Conservation (phyloP, 352 stramenopile species). For the Phytophthora citricola region DNA sequence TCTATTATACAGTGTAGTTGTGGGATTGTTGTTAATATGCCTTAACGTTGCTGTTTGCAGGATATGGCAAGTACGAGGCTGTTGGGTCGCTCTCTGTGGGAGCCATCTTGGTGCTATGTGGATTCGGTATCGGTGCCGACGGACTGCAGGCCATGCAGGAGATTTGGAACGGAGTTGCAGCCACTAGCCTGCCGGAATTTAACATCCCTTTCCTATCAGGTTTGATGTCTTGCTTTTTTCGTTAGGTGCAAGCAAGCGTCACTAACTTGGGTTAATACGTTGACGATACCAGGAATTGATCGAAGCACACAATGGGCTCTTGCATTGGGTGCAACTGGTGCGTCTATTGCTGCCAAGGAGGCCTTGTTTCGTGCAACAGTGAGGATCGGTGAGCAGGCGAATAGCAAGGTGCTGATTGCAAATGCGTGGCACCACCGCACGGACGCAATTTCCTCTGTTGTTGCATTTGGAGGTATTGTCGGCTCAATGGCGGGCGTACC, state of each 20-base stretch:
- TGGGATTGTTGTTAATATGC: neutral
- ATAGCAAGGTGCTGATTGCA: constrained; percentile 96
- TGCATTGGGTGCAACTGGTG: constrained; percentile 82
- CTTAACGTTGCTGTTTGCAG: constrained; percentile 24
- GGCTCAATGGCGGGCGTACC: constrained; percentile 75
- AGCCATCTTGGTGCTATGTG: constrained; percentile 81
- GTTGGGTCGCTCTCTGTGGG: constrained; percentile 89
- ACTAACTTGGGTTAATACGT: neutral
- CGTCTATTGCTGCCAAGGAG: constrained; percentile 95
- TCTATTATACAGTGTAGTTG: neutral
- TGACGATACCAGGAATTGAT: constrained; percentile 46
- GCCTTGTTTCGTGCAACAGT: constrained; percentile 94
- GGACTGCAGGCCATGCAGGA: constrained; percentile 77
- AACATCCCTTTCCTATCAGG: constrained; percentile 57
- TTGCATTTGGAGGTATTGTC: constrained; percentile 82
- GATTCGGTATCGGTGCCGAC: constrained; percentile 73
- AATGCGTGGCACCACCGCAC: constrained; percentile 97
- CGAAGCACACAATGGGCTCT: constrained; percentile 66
- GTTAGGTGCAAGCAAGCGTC: neutral
- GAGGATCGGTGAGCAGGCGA: constrained; percentile 90
- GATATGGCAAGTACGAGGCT: constrained; percentile 91
- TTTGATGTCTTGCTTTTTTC: constrained; percentile 8
- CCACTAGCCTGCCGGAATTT: constrained; percentile 40
- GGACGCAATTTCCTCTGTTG: constrained; percentile 91
- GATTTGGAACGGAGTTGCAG: constrained; percentile 52